Evolutionary conservation across 2,329 filamentous ascomycete genomes (phyloP).

Genomic region (Escovopsis weberi): DNA sequence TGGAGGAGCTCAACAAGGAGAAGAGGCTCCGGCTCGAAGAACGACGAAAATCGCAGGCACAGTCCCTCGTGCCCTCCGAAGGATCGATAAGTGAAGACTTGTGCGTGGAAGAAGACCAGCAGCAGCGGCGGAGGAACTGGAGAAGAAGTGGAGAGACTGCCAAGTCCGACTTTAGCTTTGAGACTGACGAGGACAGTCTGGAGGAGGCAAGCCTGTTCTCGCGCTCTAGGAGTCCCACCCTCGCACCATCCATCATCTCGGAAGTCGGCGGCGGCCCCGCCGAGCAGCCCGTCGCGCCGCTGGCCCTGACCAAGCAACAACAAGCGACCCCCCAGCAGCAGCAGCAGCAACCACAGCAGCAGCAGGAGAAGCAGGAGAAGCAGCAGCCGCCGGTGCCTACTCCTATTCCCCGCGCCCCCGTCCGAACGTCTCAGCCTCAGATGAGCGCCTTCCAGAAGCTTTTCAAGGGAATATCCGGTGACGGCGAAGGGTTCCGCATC

Average conservation of each 20-base stretch:
- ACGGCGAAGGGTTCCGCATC: constrained; percentile 7
- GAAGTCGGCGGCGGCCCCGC: constrained; percentile 12
- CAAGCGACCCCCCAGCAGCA: no score
- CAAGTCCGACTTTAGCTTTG: constrained; percentile 27
- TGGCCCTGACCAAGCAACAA: constrained; percentile 10
- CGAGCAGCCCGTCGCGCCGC: constrained; percentile 2
- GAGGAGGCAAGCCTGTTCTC: constrained; percentile 46
- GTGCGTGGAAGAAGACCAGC: constrained; percentile 35
- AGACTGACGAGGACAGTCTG: constrained; percentile 37
- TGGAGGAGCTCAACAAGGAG: constrained; percentile 37
- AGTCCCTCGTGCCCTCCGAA: constrained; percentile 16
- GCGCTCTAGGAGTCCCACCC: constrained; percentile 41
- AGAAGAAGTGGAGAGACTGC: constrained; percentile 29
- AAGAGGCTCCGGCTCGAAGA: constrained; percentile 30
- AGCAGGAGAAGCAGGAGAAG: no score
- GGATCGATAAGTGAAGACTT: constrained; percentile 37
- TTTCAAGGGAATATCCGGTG: constrained; percentile 27
- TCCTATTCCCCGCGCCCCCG: not conserved
- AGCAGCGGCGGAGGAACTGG: constrained; percentile 22
- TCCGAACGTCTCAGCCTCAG: constrained; percentile 22
- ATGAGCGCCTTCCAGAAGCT: constrained; percentile 27
- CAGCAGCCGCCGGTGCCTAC: constrained; percentile 5
- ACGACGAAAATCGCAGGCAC: constrained; percentile 5
- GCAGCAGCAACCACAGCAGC: constrained; percentile 10
- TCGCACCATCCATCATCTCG: constrained; percentile 23